Conservation (phyloP, 2,329 filamentous ascomycete species). For the Alternaria sp. region DNA sequence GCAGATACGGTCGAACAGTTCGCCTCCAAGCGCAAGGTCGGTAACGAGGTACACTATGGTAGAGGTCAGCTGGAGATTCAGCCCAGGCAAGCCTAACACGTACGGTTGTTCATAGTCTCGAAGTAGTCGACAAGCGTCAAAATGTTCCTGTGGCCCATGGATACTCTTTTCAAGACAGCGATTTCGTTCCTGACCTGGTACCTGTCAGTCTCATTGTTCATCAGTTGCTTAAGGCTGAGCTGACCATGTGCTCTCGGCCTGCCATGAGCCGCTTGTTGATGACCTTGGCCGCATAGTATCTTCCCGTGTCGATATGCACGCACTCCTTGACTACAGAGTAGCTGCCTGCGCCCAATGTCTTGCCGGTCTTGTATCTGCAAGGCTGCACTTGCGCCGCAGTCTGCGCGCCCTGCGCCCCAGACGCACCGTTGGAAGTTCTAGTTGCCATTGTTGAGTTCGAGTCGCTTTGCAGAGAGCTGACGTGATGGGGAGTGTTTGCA, state of each 20-base stretch:
- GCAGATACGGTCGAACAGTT: slow-evolving; percentile 98
- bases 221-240: slow-evolving; percentile 10
- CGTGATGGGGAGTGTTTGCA: not conserved
- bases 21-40: slow-evolving; percentile 92
- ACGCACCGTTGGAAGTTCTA: slow-evolving; percentile 42
- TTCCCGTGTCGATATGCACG: slow-evolving; percentile 95
- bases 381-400: slow-evolving; percentile 74
- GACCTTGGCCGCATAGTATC: slow-evolving; percentile 98
- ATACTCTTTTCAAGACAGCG: slow-evolving; percentile 95
- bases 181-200: slow-evolving; percentile 95
- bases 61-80: slow-evolving; percentile 11
- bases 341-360: slow-evolving; percentile 93
- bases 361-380: slow-evolving; percentile 97
- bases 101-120: slow-evolving; percentile 97
- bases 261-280: slow-evolving; percentile 99
- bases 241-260: slow-evolving; percentile 95
- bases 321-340: slow-evolving; percentile 99
- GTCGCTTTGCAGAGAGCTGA: not conserved
- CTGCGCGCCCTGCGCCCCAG: slow-evolving; percentile 41
- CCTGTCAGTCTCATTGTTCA: slow-evolving; percentile 11
- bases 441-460: not conserved
- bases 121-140: slow-evolving; percentile 98
- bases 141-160: slow-evolving; percentile 98
- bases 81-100: slow-evolving; percentile 25
- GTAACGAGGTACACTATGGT: slow-evolving; percentile 86